These are phyloP conservation scores for Immersiella caudata DNA, from an alignment of 495 filamentous ascomycete species.

Conservation along the genomic window DNA sequence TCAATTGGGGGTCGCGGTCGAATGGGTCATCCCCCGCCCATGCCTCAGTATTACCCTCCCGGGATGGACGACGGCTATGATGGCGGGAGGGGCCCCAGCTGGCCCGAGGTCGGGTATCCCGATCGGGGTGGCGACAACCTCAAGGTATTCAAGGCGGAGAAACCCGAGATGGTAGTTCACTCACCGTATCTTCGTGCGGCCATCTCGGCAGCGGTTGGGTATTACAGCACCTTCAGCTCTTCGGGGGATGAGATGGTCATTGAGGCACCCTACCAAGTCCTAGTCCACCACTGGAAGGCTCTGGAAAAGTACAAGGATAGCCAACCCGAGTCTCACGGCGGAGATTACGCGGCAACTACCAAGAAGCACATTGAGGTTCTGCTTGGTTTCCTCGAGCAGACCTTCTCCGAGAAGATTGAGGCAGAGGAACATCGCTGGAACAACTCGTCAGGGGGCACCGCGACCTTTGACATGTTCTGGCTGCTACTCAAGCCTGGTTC, in stretches of 20 bases:
- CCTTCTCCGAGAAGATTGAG: conserved; percentile 31
- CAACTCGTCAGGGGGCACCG: conserved; percentile 29
- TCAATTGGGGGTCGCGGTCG: not conserved
- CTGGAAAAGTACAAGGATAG: conserved; percentile 40
- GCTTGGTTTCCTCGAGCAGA: conserved; percentile 37
- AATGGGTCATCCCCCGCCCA: not conserved
- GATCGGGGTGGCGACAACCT: not conserved
- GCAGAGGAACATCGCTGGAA: conserved; percentile 37
- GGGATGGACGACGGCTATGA: not conserved
- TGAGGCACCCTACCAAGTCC: conserved; percentile 40
- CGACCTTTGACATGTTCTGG: conserved; percentile 44
- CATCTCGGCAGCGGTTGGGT: conserved; percentile 41
- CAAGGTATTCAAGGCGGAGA: conserved; percentile 25
- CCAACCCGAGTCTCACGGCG: conserved; percentile 38
- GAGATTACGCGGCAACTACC: conserved; percentile 38
- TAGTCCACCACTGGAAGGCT: conserved; percentile 38
- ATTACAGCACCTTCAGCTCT: conserved; percentile 35
- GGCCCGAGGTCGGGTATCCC: not conserved
- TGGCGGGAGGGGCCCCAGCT: not conserved
- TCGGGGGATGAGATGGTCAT: conserved; percentile 33
- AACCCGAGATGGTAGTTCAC: conserved; percentile 41
- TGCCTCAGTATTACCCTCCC: conserved; percentile 1
- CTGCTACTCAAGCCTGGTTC: conserved; percentile 42
- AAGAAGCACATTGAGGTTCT: conserved; percentile 45
- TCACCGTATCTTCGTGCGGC: conserved; percentile 45